Evolutionary conservation across 257 asterid genomes (phyloP).

Genomic region (Echites panduratus): DNA sequence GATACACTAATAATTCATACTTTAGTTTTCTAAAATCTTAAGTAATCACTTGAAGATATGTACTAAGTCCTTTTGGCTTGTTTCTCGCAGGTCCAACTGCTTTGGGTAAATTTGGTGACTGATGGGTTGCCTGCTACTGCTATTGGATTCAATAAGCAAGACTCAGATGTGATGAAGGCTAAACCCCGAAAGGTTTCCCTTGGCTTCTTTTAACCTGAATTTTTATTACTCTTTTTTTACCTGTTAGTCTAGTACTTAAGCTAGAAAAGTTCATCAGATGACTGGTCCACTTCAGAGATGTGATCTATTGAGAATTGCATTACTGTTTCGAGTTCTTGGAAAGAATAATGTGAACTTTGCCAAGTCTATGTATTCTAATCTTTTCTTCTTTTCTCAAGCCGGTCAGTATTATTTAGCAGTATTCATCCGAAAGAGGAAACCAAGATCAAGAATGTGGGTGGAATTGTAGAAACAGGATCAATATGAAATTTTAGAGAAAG

Average conservation of each 20-base stretch:
- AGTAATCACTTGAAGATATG: slow-evolving; percentile 9
- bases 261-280: neutral
- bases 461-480: neutral
- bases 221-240: neutral
- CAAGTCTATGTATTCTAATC: neutral
- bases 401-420: neutral
- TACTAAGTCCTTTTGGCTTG: slow-evolving; percentile 7
- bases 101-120: slow-evolving; percentile 98
- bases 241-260: neutral
- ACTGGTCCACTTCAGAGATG: neutral
- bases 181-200: slow-evolving; percentile 88
- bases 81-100: slow-evolving; percentile 84
- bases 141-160: slow-evolving; percentile 97
- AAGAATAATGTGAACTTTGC: neutral
- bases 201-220: neutral
- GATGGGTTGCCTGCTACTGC: slow-evolving; percentile 99
- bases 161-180: slow-evolving; percentile 95
- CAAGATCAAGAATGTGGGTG: neutral
- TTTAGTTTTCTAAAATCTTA: neutral
- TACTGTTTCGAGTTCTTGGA: neutral
- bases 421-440: neutral
- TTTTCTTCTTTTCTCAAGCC: neutral
- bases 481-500: neutral
- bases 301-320: neutral
- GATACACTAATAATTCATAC: neutral